Percentiles rank a stretch among this genome's conserved stretches.
Evolutionary conservation across 1,139 yeast species (phyloP).

Genomic region (Saccharomyces uvarum): DNA sequence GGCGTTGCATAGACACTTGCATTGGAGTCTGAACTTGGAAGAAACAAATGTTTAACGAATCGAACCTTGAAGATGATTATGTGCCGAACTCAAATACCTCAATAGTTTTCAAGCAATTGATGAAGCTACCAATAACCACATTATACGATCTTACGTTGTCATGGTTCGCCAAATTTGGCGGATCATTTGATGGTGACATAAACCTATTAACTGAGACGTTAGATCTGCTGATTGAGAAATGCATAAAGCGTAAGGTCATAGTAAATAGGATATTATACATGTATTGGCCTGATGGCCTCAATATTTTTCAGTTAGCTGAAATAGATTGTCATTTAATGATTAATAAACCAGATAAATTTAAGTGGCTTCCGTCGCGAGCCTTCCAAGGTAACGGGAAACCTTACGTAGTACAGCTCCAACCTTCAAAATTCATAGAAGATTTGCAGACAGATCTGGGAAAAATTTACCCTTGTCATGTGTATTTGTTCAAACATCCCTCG

Average conservation of each 20-base stretch:
- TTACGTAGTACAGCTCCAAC: conserved; percentile 35
- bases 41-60: background rate
- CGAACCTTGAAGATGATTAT: conserved; percentile 6
- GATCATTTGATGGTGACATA: conserved; percentile 4
- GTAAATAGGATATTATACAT: conserved; percentile 39
- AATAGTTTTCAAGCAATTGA: conserved; percentile 12
- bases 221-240: conserved; percentile 6
- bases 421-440: conserved; percentile 38
- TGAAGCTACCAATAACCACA: conserved; percentile 14
- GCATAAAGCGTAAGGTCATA: conserved; percentile 12
- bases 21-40: background rate
- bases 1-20: background rate
- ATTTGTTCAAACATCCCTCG: conserved; percentile 59
- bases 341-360: conserved; percentile 44
- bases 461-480: conserved; percentile 50
- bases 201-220: conserved; percentile 4
- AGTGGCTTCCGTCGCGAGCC: conserved; percentile 56
- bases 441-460: conserved; percentile 44
- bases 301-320: conserved; percentile 63
- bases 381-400: conserved; percentile 36
- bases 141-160: conserved; percentile 15
- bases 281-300: conserved; percentile 58
- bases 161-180: conserved; percentile 19
- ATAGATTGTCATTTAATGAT: conserved; percentile 59
- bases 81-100: conserved; percentile 12